A percentile compares a stretch with the other conserved stretches of the same genome.
Evolutionary conservation across 2,329 filamentous ascomycete species (phyloP).

Genomic region (Onygenales sp.): DNA sequence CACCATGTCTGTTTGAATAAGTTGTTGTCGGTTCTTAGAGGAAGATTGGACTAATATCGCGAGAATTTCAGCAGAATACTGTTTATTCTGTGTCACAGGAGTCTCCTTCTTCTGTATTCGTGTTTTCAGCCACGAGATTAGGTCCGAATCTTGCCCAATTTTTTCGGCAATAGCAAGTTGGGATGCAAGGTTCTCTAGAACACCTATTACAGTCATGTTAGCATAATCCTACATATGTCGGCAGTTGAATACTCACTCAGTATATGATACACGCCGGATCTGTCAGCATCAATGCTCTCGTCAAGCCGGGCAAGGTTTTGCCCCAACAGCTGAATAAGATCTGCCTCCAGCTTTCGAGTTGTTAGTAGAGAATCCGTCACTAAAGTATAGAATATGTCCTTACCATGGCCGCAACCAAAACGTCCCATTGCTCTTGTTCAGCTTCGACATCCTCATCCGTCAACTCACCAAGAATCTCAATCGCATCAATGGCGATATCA

Average conservation of each 20-base stretch:
- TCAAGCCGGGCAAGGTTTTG: constrained; percentile 65
- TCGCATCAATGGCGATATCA: constrained; percentile 84
- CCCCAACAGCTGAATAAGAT: constrained; percentile 31
- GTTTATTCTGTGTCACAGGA: constrained; percentile 76
- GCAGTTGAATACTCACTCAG: constrained; percentile 38
- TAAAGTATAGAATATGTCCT: constrained; percentile 1
- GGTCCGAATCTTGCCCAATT: constrained; percentile 57
- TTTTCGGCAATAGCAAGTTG: constrained; percentile 58
- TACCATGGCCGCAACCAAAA: constrained; percentile 56
- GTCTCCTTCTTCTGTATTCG: constrained; percentile 62
- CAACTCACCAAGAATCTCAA: constrained; percentile 82
- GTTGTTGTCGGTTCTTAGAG: constrained; percentile 50
- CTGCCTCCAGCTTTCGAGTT: constrained; percentile 28
- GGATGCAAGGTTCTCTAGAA: constrained; percentile 80
- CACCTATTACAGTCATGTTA: constrained; percentile 29
- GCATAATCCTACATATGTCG: neutral
- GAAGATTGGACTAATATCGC: constrained; percentile 80
- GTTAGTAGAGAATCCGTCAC: constrained; percentile 3
- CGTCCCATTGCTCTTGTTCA: constrained; percentile 70
- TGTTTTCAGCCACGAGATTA: constrained; percentile 68
- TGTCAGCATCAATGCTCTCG: constrained; percentile 62
- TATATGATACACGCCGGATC: constrained; percentile 77
- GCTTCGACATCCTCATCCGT: constrained; percentile 88
- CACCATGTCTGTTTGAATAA: constrained; percentile 60
- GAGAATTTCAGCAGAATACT: constrained; percentile 85